These are phyloP conservation scores for Phenoliferia sp. DNA, from an alignment of 1,284 basidiomycete species.

Conservation along the genomic window DNA sequence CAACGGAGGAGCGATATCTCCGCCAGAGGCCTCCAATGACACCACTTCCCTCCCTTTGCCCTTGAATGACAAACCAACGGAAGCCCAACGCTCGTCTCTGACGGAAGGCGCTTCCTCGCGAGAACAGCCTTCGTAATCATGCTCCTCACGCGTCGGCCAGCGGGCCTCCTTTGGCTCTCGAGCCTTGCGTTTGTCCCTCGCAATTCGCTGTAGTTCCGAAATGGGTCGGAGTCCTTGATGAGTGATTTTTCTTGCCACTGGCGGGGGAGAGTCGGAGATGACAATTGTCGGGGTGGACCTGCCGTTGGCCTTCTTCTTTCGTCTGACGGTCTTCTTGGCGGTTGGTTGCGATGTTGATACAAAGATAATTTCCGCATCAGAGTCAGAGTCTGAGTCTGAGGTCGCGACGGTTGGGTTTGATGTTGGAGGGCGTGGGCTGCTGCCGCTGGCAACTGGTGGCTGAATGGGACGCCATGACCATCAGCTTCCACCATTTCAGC, in stretches of 20 bases:
- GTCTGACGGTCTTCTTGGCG: no score
- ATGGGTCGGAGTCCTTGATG: constrained; percentile 1
- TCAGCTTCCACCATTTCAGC: no score
- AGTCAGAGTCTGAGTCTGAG: no score
- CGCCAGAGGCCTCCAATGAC: no score
- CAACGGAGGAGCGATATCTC: not conserved
- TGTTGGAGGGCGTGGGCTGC: no score
- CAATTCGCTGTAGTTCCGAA: not conserved
- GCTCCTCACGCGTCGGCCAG: constrained; percentile 27
- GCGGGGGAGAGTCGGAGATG: constrained; percentile 8
- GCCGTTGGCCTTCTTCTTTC: no score
- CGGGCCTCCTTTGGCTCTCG: constrained; percentile 9
- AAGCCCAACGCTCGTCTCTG: not conserved
- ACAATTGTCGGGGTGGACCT: not conserved
- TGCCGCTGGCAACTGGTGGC: no score
- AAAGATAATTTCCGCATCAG: no score
- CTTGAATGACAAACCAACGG: not conserved
- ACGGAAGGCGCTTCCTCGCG: not conserved
- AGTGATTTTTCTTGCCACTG: not conserved
- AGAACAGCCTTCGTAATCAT: not conserved
- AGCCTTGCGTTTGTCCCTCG: constrained; percentile 7
- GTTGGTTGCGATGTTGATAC: no score
- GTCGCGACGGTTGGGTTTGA: no score
- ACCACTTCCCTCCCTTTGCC: not conserved
- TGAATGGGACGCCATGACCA: no score